A percentile compares a stretch with the other conserved stretches of the same genome.
phyloP scores from a whole-genome alignment of 148 eudicot genomes.

The Vaccinium vitisidaea region DNA sequence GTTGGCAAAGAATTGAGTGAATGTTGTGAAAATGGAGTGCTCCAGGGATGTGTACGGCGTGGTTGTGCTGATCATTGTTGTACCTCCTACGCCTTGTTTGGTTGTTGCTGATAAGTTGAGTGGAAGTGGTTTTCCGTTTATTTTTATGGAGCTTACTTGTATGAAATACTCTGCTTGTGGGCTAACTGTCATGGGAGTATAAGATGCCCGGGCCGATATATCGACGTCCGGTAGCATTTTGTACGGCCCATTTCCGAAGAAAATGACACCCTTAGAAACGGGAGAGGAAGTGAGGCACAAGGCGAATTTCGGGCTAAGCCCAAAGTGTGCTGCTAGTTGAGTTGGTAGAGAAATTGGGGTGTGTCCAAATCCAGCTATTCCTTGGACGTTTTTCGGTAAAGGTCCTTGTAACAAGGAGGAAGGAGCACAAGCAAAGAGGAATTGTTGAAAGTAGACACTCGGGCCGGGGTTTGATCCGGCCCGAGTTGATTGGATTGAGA shows the following conservation, averaged over 20 bases:
- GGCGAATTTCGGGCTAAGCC: slow-evolving; percentile 35
- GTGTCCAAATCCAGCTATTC: slow-evolving; percentile 57
- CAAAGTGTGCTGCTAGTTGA: slow-evolving; percentile 40
- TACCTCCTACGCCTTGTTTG: slow-evolving; percentile 22
- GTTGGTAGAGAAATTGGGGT: slow-evolving; percentile 41
- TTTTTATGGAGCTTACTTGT: slow-evolving; percentile 41
- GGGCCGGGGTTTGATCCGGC: slow-evolving; percentile 35
- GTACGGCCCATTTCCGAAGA: slow-evolving; percentile 56
- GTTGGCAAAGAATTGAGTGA: slow-evolving; percentile 18
- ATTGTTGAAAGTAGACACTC: slow-evolving; percentile 26
- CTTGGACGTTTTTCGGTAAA: slow-evolving; percentile 52
- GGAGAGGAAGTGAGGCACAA: slow-evolving; percentile 45
- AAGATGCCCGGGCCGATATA: slow-evolving; percentile 23
- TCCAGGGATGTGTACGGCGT: slow-evolving; percentile 32
- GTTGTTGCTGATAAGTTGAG: slow-evolving; percentile 29
- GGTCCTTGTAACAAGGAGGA: slow-evolving; percentile 37
- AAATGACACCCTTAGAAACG: slow-evolving; percentile 35
- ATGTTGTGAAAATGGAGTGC: slow-evolving; percentile 22
- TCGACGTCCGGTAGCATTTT: slow-evolving; percentile 31
- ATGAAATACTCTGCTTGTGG: slow-evolving; percentile 52
- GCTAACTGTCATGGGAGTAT: slow-evolving; percentile 47
- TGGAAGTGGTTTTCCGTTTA: slow-evolving; percentile 39
- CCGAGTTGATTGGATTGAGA: slow-evolving; percentile 32
- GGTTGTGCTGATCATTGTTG: slow-evolving; percentile 30
- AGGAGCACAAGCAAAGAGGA: slow-evolving; percentile 54